Evolutionary conservation across 192 early-diverging fungal genomes (phyloP), one percentile per base, ranked within the genome.

Genomic region (Coemansia javaensis): DNA sequence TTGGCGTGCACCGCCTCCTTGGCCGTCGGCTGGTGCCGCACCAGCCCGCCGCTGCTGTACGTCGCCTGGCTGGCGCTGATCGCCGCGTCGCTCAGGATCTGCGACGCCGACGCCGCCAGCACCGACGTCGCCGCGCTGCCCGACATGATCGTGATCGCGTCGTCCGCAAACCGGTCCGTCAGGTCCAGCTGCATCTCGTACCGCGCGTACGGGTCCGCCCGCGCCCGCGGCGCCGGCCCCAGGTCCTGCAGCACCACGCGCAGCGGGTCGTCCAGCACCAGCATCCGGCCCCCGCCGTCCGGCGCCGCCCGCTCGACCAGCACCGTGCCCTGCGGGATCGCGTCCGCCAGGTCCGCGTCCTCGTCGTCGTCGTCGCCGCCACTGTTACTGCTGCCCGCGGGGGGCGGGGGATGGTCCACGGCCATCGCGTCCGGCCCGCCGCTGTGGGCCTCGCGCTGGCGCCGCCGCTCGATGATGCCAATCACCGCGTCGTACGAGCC

Each of bases 201-300:
- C 7, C 62, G 72, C 28, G 62, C 59, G 38, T 64, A 64, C 20
- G 66, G 65, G 31, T 77, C 75, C 8, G 64, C 49, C 7, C 75
- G 75, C 20, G 48, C 44, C 14, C 63, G 61, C 14, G 81, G 79
- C 2, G 82, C 74, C 3, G 80, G 56, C 4, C 86, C 86, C 15
- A 91, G 72, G 27, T 89, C 86, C 16, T 77, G 64, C 21, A 89
- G 52, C 15, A 89, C 82, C 12, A 84, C 77, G 3, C 79, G 65
- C 30, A 91, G 46, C 17, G 79, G 80, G 39, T 86, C 87, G 7
- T 83, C 75, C 3, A 75, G 50, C 65, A 67, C 56, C 71, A 75
- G 61, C 52, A 75, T 41, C 4, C 66, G 64, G 4, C 71, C 55
- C 25, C 37, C 27, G 30, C 52, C 53, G 3, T 37, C 56, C 1